Evolutionary conservation across 2,329 filamentous ascomycete genomes (phyloP), one percentile per base, ranked within the genome.

Genomic region (Fusarium sp.): DNA sequence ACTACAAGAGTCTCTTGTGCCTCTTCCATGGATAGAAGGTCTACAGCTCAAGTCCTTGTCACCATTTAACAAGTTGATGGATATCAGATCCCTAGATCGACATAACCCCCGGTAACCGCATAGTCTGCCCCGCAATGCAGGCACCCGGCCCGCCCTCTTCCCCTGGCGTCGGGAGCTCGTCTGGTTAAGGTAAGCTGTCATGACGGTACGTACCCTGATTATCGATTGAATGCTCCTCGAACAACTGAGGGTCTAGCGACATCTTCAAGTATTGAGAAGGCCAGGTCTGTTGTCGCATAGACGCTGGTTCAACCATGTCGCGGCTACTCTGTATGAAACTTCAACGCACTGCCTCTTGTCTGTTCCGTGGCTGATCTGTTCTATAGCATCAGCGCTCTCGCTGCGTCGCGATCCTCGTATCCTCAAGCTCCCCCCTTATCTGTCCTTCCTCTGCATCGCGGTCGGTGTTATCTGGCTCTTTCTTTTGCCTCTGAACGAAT

Each of bases 391-490:
- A 74, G 84, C 90, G 68, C 81, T 92, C 74, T 87, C 88, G 73
- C 84, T 97, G 76, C 91, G 94, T 77, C 90, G 90, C 80, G 92
- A 97, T 79, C 92, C 93, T 74, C 89, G 92, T 71, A 84, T 97
- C 60, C 88, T 96, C 69, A 93, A 92, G 81, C 82, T 97, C 18
- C 95, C 95, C 40, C 93, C 94, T 15, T 95, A 97, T 82, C 83
- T 98, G 34, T 98, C 95, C 34, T 86, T 94, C 52, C 83, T 97
- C 40, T 97, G 92, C 81, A 90, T 98, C 74, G 75, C 95, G 49
- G 87, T 97, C 74, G 96, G 96, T 54, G 88, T 98, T 58, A 88
- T 89, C 72, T 99, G 95, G 93, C 89, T 99, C 15, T 88, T 98
- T 22, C 86, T 98, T 33, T 88, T 99, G 2, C 96, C 96, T 4